Conservation (phyloP, 495 filamentous ascomycete species). For the Jackrogersella minutella region DNA sequence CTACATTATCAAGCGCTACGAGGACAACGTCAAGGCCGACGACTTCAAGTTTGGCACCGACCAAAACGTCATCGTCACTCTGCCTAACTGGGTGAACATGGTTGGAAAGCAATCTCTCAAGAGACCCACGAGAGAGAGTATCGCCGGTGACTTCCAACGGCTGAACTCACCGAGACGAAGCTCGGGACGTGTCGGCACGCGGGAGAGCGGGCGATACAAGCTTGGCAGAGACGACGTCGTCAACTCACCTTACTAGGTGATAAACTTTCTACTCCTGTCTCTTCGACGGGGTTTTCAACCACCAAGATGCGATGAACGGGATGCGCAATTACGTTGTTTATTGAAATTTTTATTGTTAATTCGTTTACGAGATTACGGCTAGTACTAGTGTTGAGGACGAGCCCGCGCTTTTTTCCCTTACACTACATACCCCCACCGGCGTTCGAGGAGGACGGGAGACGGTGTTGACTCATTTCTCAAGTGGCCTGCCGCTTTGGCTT, state of each 20-base stretch:
- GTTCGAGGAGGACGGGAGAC: constrained; percentile 14
- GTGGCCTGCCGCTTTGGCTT: constrained; percentile 24
- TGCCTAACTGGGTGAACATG: constrained; percentile 98
- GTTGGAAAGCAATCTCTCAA: constrained; percentile 83
- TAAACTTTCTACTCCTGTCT: not conserved
- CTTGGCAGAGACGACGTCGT: constrained; percentile 81
- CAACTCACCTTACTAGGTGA: constrained; percentile 76
- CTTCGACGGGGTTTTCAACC: not conserved
- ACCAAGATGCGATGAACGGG: not conserved
- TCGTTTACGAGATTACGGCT: constrained; percentile 12
- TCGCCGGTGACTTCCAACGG: constrained; percentile 64
- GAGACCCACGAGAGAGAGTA: constrained; percentile 91
- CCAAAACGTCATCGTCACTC: constrained; percentile 95
- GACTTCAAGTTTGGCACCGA: constrained; percentile 97
- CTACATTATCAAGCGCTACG: constrained; percentile 95
- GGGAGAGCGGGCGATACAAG: constrained; percentile 60
- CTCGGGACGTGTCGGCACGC: constrained; percentile 57
- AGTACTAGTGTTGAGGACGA: constrained; percentile 1
- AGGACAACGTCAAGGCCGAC: constrained; percentile 95
- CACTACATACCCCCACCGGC: constrained; percentile 33
- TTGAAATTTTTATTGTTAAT: not conserved
- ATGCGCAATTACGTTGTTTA: constrained; percentile 8
- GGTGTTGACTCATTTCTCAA: constrained; percentile 18
- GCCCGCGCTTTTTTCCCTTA: constrained; percentile 27
- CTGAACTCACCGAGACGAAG: constrained; percentile 56